phyloP scores from a whole-genome alignment of 768 basidiomycete genomes.

The Leccinum rimulosum region DNA sequence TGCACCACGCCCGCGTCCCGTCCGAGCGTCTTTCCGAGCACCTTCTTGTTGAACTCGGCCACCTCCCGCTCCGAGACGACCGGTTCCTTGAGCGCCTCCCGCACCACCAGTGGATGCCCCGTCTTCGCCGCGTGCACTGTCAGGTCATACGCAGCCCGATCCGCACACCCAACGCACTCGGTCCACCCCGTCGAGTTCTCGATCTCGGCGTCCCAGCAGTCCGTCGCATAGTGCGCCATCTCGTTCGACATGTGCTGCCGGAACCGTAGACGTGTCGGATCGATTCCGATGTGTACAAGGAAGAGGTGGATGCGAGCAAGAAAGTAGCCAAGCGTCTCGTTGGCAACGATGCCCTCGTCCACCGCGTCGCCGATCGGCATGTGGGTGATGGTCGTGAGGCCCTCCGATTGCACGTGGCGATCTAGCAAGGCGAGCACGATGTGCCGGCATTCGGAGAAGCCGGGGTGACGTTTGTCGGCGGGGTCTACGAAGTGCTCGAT shows the following conservation, averaged over 20 bases:
- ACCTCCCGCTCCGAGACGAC: conserved; percentile 78
- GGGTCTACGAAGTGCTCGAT: conserved; percentile 99
- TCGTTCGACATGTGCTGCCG: conserved; percentile 98
- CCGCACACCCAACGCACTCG: conserved; percentile 98
- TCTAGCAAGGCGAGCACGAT: conserved; percentile 76
- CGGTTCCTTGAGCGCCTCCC: conserved; percentile 83
- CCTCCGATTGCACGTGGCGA: conserved; percentile 77
- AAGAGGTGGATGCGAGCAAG: conserved; percentile 89
- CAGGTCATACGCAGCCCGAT: conserved; percentile 95
- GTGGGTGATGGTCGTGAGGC: conserved; percentile 57
- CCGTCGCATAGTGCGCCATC: conserved; percentile 99
- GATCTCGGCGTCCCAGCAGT: conserved; percentile 99
- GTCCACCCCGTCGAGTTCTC: conserved; percentile 87
- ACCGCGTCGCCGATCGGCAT: conserved; percentile 92
- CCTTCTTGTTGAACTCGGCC: conserved; percentile 83
- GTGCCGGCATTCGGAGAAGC: conserved; percentile 80
- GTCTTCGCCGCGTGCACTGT: conserved; percentile 85
- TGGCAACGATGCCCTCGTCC: conserved; percentile 80
- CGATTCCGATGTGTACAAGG: conserved; percentile 87
- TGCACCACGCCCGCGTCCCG: conserved; percentile 70
- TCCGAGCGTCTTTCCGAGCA: conserved; percentile 85
- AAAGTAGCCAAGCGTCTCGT: conserved; percentile 98
- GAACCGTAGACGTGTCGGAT: conserved; percentile 81
- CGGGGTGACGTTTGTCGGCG: conserved; percentile 78
- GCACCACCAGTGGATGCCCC: conserved; percentile 80